These are phyloP conservation scores for Ogataea ganodermae DNA, from an alignment of 805 yeast species.

Conservation along the genomic window DNA sequence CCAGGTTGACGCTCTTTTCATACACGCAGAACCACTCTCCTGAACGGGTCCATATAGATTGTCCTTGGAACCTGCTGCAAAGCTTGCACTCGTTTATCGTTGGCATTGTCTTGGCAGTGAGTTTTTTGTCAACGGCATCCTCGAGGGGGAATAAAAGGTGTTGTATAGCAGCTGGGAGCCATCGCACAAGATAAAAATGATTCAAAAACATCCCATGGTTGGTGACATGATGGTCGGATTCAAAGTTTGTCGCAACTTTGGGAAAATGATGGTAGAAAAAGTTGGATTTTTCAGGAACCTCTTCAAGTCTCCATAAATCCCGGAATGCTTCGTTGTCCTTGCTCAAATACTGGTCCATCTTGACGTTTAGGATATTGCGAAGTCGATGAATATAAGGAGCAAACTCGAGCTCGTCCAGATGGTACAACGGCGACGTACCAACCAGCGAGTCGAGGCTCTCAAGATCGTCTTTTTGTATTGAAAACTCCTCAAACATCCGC, in stretches of 20 bases:
- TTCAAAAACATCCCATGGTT: constrained; percentile 29
- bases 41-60: constrained; percentile 30
- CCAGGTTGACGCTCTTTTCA: constrained; percentile 5
- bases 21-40: constrained; percentile 37
- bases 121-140: constrained; percentile 22
- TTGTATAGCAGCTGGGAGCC: constrained; percentile 35
- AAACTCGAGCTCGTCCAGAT: constrained; percentile 4
- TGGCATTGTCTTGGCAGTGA: constrained; percentile 34
- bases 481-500: constrained; percentile 22
- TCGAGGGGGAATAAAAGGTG: constrained; percentile 33
- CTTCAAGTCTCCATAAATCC: constrained; percentile 31
- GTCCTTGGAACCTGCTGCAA: constrained; percentile 32
- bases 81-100: constrained; percentile 33
- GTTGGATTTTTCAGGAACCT: constrained; percentile 31
- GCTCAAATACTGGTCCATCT: constrained; percentile 21
- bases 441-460: constrained; percentile 13
- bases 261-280: constrained; percentile 37
- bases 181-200: constrained; percentile 36
- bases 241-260: constrained; percentile 35
- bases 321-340: constrained; percentile 33
- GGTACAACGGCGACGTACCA: constrained; percentile 8
- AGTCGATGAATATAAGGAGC: constrained; percentile 6
- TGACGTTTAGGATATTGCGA: constrained; percentile 13
- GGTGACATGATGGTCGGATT: constrained; percentile 34
- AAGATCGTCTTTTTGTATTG: constrained; percentile 27